A percentile compares a stretch with the other conserved stretches of the same genome.
These are phyloP conservation scores for Wickerhamiella lipophila DNA, from an alignment of 805 yeast genomes.

Conservation along the genomic window DNA sequence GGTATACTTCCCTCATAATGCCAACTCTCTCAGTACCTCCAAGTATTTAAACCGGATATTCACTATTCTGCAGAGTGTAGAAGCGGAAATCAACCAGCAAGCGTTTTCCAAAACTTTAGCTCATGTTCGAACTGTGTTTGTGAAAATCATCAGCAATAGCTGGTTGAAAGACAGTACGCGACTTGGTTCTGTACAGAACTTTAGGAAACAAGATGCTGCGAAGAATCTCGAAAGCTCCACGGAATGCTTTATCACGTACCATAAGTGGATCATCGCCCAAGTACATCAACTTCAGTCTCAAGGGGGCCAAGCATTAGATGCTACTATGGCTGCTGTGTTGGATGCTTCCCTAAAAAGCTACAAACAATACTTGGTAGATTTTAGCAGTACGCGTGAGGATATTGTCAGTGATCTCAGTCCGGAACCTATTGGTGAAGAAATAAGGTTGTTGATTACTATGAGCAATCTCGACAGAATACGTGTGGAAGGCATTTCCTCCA, in stretches of 20 bases:
- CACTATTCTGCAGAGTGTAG: constrained; percentile 32
- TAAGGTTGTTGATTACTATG: constrained; percentile 39
- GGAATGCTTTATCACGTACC: constrained; percentile 28
- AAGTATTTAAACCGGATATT: constrained; percentile 39
- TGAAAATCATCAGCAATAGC: constrained; percentile 37
- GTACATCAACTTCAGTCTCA: constrained; percentile 5
- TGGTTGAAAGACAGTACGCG: constrained; percentile 40
- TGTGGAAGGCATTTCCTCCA: constrained; percentile 34
- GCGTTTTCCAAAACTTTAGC: constrained; percentile 11
- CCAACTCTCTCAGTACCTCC: constrained; percentile 50
- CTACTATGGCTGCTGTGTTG: neutral
- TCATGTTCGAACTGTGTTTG: constrained; percentile 32
- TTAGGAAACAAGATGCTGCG: constrained; percentile 27
- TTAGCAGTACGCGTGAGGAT: neutral
- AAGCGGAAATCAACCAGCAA: constrained; percentile 30
- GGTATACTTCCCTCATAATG: constrained; percentile 51
- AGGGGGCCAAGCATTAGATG: neutral
- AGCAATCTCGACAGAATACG: constrained; percentile 42
- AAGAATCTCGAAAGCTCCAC: constrained; percentile 31
- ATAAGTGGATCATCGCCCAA: constrained; percentile 20
- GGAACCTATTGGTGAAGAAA: constrained; percentile 36
- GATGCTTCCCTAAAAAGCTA: constrained; percentile 2
- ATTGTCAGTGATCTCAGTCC: constrained; percentile 29
- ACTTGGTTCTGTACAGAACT: constrained; percentile 32
- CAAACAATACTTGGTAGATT: neutral